phyloP scores from a whole-genome alignment of 2,329 filamentous ascomycete species.

The Aureobasidium subglaciale region DNA sequence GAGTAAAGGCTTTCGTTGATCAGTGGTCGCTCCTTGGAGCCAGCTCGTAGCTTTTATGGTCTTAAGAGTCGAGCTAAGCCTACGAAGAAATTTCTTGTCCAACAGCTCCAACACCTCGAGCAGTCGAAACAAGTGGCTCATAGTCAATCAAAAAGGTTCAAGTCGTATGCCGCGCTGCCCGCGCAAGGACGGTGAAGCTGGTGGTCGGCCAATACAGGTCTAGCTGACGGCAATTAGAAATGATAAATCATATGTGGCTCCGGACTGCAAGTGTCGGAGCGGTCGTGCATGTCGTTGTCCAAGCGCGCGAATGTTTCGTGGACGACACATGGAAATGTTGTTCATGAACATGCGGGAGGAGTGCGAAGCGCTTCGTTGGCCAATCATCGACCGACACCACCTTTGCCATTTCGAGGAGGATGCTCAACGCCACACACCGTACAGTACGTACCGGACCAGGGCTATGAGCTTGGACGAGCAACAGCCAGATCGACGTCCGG shows the following conservation, averaged over 20 bases:
- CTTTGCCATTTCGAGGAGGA: background rate
- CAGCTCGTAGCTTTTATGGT: background rate
- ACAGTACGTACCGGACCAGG: background rate
- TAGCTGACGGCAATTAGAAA: background rate
- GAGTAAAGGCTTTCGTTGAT: background rate
- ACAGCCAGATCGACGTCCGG: background rate
- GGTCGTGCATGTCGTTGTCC: background rate
- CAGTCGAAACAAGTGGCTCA: background rate
- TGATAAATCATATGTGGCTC: background rate
- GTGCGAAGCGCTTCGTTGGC: background rate
- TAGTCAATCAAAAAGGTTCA: background rate
- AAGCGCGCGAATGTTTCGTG: background rate
- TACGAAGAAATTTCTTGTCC: too few species aligned
- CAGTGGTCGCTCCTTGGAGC: background rate
- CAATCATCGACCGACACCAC: background rate
- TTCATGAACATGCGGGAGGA: background rate
- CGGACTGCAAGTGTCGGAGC: background rate
- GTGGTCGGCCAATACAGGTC: background rate
- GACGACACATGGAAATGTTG: background rate
- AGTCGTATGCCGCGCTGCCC: background rate
- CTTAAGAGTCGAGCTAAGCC: background rate
- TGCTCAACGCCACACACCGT: background rate
- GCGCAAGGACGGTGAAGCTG: background rate
- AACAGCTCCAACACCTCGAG: background rate
- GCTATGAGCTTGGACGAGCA: background rate